These are phyloP conservation scores for Solanum lignicaule DNA, from an alignment of 257 asterid genomes.

Conservation along the genomic window DNA sequence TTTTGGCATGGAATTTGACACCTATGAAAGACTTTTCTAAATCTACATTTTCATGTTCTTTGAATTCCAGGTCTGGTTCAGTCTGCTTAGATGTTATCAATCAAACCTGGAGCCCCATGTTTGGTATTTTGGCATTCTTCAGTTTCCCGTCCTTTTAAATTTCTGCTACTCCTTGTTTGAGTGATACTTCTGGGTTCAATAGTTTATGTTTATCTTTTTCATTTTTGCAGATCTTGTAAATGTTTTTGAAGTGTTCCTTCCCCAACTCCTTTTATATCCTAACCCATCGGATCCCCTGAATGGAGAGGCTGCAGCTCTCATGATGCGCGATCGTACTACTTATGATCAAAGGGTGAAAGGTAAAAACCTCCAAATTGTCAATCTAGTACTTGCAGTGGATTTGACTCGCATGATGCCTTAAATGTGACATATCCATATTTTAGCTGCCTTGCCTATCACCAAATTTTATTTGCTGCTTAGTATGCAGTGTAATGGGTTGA, in stretches of 20 bases:
- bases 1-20: neutral
- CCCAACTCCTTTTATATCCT: constrained; percentile 88
- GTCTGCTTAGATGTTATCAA: constrained; percentile 91
- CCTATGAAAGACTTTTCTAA: neutral
- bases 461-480: neutral
- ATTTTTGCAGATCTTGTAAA: constrained; percentile 63
- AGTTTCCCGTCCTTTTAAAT: neutral
- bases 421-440: neutral
- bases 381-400: neutral
- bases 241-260: constrained; percentile 91
- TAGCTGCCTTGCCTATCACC: neutral
- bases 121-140: constrained; percentile 32
- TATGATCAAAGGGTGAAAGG: constrained; percentile 83
- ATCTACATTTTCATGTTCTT: neutral
- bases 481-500: neutral
- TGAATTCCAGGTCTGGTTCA: constrained; percentile 69
- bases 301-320: constrained; percentile 88
- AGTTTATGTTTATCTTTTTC: neutral
- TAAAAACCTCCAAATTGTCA: constrained; percentile 13
- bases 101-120: constrained; percentile 98
- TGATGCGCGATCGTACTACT: constrained; percentile 70
- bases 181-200: neutral
- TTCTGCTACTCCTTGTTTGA: neutral
- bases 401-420: neutral
- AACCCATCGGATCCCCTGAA: constrained; percentile 87